phyloP scores from a whole-genome alignment of 78 protist genomes.

The Tieghemostelium lacteum region DNA sequence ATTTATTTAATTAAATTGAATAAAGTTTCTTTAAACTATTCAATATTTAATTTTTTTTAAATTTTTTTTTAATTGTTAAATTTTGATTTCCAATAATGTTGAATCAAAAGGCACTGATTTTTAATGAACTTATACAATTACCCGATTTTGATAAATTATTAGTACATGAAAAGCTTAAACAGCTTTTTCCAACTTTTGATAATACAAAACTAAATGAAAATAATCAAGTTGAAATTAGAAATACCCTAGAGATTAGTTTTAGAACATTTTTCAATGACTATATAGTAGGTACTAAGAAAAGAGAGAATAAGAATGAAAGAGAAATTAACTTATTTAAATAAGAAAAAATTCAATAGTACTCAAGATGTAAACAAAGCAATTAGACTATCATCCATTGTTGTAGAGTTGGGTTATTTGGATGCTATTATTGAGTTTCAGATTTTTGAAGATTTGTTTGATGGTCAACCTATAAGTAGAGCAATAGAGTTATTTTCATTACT shows the following conservation, averaged over 20 bases:
- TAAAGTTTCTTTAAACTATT: too few species aligned
- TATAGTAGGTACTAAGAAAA: background rate
- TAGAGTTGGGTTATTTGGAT: conserved; percentile 16
- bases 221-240: conserved; percentile 26
- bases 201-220: background rate
- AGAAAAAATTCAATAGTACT: background rate
- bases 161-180: background rate
- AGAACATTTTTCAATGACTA: conserved; percentile 23
- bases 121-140: too few species aligned
- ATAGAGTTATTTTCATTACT: conserved; percentile 35
- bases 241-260: background rate
- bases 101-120: too few species aligned
- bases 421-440: conserved; percentile 4
- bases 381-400: background rate
- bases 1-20: too few species aligned
- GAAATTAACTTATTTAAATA: background rate
- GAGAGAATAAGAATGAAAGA: background rate
- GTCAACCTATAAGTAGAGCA: conserved; percentile 29
- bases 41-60: too few species aligned
- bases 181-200: background rate
- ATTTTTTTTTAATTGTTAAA: too few species aligned
- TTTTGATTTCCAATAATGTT: too few species aligned
- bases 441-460: conserved; percentile 54
- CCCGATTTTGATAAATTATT: background rate
- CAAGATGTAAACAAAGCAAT: conserved; percentile 25